Percentiles rank a stretch among this genome's conserved stretches.
These are phyloP conservation scores for Solanum rostratum DNA, from an alignment of 257 asterid genomes.

Conservation along the genomic window DNA sequence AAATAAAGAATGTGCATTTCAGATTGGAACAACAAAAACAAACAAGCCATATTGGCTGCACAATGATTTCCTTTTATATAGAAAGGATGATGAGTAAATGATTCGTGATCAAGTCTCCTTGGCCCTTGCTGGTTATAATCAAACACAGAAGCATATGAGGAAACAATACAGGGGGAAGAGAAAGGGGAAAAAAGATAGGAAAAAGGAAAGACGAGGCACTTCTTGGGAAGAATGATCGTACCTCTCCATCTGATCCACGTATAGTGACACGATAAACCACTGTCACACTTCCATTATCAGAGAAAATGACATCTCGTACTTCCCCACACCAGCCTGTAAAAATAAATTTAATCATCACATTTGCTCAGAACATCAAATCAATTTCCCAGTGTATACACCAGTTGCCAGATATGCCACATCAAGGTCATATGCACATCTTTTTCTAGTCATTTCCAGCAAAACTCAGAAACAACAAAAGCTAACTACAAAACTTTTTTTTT, in stretches of 20 bases:
- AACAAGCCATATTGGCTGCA: neutral
- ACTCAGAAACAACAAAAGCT: neutral
- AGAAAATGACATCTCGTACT: constrained; percentile 79
- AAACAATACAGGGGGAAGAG: neutral
- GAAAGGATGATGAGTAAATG: neutral
- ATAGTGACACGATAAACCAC: constrained; percentile 93
- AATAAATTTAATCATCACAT: neutral
- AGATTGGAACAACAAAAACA: neutral
- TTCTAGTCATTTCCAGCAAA: neutral
- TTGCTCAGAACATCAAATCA: neutral
- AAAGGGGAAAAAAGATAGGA: neutral
- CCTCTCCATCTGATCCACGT: constrained; percentile 97
- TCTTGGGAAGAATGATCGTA: constrained; percentile 12
- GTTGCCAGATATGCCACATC: neutral
- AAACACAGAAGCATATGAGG: neutral
- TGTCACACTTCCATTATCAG: constrained; percentile 84
- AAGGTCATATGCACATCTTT: neutral
- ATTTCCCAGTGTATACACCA: neutral
- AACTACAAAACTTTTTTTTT: neutral
- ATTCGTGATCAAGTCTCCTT: neutral
- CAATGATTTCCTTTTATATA: neutral
- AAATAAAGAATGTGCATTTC: neutral
- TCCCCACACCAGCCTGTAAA: constrained; percentile 96
- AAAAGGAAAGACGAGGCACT: neutral
- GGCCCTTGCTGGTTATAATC: neutral